These are phyloP conservation scores for Trypanosoma lewisi DNA, from an alignment of 208 protist species.

Conservation along the genomic window DNA sequence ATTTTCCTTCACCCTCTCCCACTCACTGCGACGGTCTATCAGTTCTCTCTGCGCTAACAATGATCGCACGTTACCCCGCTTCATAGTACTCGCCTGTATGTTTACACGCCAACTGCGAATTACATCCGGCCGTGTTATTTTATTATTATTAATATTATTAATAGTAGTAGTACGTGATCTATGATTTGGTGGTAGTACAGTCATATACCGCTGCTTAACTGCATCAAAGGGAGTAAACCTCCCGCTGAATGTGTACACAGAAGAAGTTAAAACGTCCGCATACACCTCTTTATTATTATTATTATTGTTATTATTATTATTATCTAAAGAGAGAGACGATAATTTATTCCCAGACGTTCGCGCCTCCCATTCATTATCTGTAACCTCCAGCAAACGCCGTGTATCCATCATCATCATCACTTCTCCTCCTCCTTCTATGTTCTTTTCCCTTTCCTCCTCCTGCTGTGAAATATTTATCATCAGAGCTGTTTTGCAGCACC, in stretches of 20 bases:
- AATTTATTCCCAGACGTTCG: not conserved
- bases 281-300: not conserved
- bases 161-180: not conserved
- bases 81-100: not conserved
- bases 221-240: constrained; percentile 7
- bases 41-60: constrained; percentile 8
- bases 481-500: constrained; percentile 18
- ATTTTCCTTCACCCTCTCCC: not conserved
- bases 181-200: constrained; percentile 4
- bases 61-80: constrained; percentile 3
- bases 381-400: constrained; percentile 6
- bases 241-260: not conserved
- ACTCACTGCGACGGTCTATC: constrained; percentile 4
- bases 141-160: too few relatives aligned
- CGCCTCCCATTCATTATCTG: constrained; percentile 18
- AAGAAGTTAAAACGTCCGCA: not conserved
- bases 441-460: not conserved
- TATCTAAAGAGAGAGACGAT: not conserved
- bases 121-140: not conserved
- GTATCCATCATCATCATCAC: not conserved
- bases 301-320: not conserved
- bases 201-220: constrained; percentile 7
- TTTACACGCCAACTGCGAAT: constrained; percentile 17
- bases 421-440: too few relatives aligned
- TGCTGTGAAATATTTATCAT: constrained; percentile 2